These are phyloP conservation scores for Pezicula rhizophila DNA, from an alignment of 2,329 filamentous ascomycete genomes.

Conservation along the genomic window DNA sequence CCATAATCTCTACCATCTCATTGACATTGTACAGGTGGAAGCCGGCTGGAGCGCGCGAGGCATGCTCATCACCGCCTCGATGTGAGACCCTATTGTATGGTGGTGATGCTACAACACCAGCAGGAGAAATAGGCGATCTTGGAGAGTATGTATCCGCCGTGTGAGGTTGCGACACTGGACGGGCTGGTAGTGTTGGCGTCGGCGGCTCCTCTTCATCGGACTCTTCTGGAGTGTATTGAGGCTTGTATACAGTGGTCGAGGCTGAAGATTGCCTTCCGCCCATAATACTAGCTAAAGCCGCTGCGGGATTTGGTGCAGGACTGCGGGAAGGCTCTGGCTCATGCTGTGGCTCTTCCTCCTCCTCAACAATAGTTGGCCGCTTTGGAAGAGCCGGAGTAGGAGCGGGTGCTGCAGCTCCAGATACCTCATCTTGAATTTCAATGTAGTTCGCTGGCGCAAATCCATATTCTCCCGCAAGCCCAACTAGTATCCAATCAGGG, in stretches of 20 bases:
- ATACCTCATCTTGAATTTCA: conserved; percentile 50
- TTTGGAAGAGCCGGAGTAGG: conserved; percentile 28
- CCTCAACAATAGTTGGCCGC: conserved; percentile 30
- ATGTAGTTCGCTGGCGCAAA: conserved; percentile 98
- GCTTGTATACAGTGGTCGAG: conserved; percentile 41
- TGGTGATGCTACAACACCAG: conserved; percentile 38
- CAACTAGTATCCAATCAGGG: conserved; percentile 93
- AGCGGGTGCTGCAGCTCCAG: conserved; percentile 22
- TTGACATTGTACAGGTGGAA: conserved; percentile 96
- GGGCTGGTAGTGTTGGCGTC: conserved; percentile 55
- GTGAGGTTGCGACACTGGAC: conserved; percentile 51
- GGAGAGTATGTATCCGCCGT: conserved; percentile 28
- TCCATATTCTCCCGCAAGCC: conserved; percentile 76
- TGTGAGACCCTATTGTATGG: conserved; percentile 45
- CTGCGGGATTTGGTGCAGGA: conserved; percentile 25
- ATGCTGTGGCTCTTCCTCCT: conserved; percentile 14
- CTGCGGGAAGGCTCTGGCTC: conserved; percentile 17
- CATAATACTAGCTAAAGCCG: conserved; percentile 51
- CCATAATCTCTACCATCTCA: conserved; percentile 95
- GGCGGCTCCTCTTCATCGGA: conserved; percentile 58
- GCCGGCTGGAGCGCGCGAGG: conserved; percentile 58
- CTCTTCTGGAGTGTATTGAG: conserved; percentile 60
- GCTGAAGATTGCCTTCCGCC: conserved; percentile 24
- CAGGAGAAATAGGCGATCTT: conserved; percentile 36
- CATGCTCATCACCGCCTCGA: conserved; percentile 37